Evolutionary conservation across 805 yeast genomes (phyloP), one percentile per base, ranked within the genome.

Genomic region (Yarrowia phangngaensis): DNA sequence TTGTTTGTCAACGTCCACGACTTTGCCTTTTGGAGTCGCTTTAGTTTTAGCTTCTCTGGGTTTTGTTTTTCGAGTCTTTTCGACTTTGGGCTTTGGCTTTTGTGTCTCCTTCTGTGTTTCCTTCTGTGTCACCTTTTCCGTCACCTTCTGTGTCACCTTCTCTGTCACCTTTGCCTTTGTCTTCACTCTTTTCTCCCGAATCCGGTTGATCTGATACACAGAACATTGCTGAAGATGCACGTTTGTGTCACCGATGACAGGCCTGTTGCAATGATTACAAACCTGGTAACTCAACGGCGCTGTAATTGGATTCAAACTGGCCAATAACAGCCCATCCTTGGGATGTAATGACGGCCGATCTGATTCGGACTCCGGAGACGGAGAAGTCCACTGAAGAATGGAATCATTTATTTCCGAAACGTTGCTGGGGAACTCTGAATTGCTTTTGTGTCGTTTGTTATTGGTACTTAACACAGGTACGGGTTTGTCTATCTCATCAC

Each of bases 1-100:
- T 66, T 92, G 97, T 56, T 78, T 78, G 60, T 88, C 95, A 38
- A 88, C 94, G 64, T 88, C 95, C 17, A 88, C 88, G 4, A 95
- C 72, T 64, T 83, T 80, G 40, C 79, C 65, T 16, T 55, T 52
- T 3, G 54, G 27, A 22, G 53, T 53, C 9, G 54, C 32, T 34
- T 58, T 55, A 22, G 48, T n/a, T 12, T 41, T 41, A 5, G 48
- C 45, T 8, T 38, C 45, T 9, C 45, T 8, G 6, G 45, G 45
- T 27, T 38, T 26, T 6, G 28, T 32, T 20, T 36, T 36, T 20
- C 43, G 28, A 6, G 26, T 24, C 34, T 50, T 34, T 8, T 46
- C 52, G 17, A 30, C 43, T 40, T 49, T 38, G 29, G 31, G 46
- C 27, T 36, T 34, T 29, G 34, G 9, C 45, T 15, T 22, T 33